Percentiles rank a stretch among this genome's conserved stretches.
phyloP scores from a whole-genome alignment of 306 rosid genomes.

The Crotalaria pallida region DNA sequence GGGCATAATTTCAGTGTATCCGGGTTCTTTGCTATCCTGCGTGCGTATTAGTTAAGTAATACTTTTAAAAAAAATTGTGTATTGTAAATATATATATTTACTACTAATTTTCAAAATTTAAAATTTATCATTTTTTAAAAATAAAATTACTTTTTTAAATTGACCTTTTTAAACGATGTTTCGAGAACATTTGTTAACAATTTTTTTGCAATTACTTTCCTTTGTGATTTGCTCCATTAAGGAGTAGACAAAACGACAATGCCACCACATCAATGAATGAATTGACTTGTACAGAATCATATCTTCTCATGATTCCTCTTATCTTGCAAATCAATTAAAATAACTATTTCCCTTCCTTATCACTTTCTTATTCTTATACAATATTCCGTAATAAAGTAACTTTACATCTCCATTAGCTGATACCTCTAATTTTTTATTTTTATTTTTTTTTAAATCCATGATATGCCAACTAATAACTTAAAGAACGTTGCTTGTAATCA shows the following conservation, averaged over 20 bases:
- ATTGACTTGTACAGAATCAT: slow-evolving; percentile 44
- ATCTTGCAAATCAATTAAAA: slow-evolving; percentile 9
- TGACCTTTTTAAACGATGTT: too few species aligned
- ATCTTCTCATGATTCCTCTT: slow-evolving; percentile 38
- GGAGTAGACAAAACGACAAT: slow-evolving; percentile 23
- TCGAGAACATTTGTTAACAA: not conserved
- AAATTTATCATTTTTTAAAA: too few species aligned
- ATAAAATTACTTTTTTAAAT: too few species aligned
- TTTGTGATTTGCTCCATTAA: slow-evolving; percentile 14
- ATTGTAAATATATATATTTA: too few species aligned
- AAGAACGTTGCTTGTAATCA: not conserved
- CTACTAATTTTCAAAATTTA: too few species aligned
- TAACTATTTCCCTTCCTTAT: slow-evolving; percentile 23
- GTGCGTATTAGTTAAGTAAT: too few species aligned
- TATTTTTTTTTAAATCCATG: not conserved
- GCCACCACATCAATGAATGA: slow-evolving; percentile 34
- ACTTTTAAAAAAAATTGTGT: too few species aligned
- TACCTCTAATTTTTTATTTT: not conserved
- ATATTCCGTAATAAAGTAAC: slow-evolving; percentile 12
- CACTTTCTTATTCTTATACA: slow-evolving; percentile 20
- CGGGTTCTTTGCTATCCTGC: too few species aligned
- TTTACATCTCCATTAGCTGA: slow-evolving; percentile 23
- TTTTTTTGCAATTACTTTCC: slow-evolving; percentile 17
- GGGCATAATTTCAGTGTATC: too few species aligned
- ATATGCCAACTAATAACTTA: not conserved